Evolutionary conservation across 257 asterid genomes (phyloP), one percentile per base, ranked within the genome.

Genomic region (Nicotiana tomentosiformis): DNA sequence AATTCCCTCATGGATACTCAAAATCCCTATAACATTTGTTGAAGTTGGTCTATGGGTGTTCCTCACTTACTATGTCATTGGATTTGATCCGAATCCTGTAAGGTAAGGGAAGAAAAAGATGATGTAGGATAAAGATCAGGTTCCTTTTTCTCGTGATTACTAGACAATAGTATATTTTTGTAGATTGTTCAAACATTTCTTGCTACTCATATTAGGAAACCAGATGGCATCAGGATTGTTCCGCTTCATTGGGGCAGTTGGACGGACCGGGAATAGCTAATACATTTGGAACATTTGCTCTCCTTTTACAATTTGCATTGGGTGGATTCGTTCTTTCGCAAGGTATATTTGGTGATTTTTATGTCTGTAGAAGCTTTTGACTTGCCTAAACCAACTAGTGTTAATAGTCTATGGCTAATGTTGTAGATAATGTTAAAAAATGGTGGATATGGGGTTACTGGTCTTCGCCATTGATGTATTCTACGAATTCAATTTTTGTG

Each of bases 321-420:
- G 87, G 93, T 53, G 95, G 97, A 15, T 86, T 88, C 53, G 77
- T 90, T 77, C 80, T 92, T 77, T 88, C 94, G 10, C 85, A 90
- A 89, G 93, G 96, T 92, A 84, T 46, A 32, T 65, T 18, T 26
- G 68, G 23, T 64, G 72, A 60, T 14, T 60, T 7, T 7, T 78
- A 51, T 12, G 26, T 0, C 5, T 0, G 49, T 55, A 55, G 58
- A 62, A 35, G 68, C n/a, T 78, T 5, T 17, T 3, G 3, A 5
- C 32, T 55, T 58, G 37, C 8, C 1, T 18, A 62, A 18, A 17
- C 11, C 2, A 1, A 17, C 33, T 35, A n/a, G 2, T 12, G 2
- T 18, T 17, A 35, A 43, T 43, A 10, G 20, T n/a, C 30, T 67
- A 60, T 0, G 3, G 16, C 14, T 70, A 35, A 33, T 4, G 10